These are phyloP conservation scores for Pelargonium nanum DNA, from an alignment of 345 rosid species.

Conservation along the genomic window DNA sequence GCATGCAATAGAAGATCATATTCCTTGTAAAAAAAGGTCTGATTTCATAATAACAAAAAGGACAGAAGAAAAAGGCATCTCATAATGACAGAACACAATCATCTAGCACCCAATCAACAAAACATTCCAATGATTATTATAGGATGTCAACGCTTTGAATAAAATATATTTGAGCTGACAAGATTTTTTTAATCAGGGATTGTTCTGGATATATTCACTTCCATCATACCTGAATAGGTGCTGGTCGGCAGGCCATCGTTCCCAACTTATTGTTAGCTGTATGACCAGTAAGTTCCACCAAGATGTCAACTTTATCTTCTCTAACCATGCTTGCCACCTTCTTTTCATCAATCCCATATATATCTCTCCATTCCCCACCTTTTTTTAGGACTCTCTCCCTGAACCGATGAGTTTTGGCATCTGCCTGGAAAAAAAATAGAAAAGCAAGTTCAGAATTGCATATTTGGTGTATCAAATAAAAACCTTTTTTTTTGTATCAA, in stretches of 20 bases:
- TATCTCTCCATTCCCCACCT: slow-evolving; percentile 93
- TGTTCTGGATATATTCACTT: no score
- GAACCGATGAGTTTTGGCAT: slow-evolving; percentile 86
- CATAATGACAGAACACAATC: no score
- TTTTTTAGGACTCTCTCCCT: slow-evolving; percentile 80
- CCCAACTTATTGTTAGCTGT: slow-evolving; percentile 99
- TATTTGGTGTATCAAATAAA: neutral
- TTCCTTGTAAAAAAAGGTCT: no score
- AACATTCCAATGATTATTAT: no score
- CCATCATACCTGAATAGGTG: slow-evolving; percentile 74
- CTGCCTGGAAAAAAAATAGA: slow-evolving; percentile 50
- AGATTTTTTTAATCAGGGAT: no score
- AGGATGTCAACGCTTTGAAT: no score
- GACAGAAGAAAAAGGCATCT: no score
- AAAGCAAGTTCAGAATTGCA: neutral
- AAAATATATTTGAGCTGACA: no score
- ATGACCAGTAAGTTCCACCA: slow-evolving; percentile 98
- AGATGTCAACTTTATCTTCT: slow-evolving; percentile 87
- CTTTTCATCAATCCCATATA: slow-evolving; percentile 88
- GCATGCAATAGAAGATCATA: no score
- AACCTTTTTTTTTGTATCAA: neutral
- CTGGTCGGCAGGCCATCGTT: slow-evolving; percentile 96
- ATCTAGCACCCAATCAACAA: no score
- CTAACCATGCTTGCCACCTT: slow-evolving; percentile 90
- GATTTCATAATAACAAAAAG: no score